Base-by-base conservation (phyloP, 441 rosid genomes). In the Dalechampia spathulata region DNA sequence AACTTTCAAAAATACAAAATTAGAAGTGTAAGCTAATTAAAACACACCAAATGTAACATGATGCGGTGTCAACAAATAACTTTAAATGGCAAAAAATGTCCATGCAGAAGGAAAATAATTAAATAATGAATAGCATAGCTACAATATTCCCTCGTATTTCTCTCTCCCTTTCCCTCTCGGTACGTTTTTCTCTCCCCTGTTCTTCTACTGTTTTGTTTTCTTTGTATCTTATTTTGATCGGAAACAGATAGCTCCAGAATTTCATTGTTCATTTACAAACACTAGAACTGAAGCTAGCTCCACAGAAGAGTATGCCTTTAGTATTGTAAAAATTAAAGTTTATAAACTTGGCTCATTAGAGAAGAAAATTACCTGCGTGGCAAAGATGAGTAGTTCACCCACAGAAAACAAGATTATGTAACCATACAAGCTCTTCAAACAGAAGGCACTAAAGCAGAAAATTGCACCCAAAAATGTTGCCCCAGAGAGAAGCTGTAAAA, bases 311-410 rank as follows among this genome's bases (percentile, higher is more conserved):
- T 7, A 44, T 8, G 48, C 9, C 26, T n/a, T n/a, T n/a, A n/a
- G n/a, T n/a, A n/a, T n/a, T n/a, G n/a, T n/a, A 44, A 1, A 44
- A 14, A 8, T 12, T 3, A 11, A 8, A 19, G 19, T 44, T 20
- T 22, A 1, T n/a, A 30, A 30, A 11, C 17, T 16, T 16, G 13
- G 25, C 16, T 37, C 13, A 16, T 22, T 40, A 7, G 13, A 50
- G 28, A 7, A 23, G 7, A 44, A 38, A 32, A 49, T 49, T 75
- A 87, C 96, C 95, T 93, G 97, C 7, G 87, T 85, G 43, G 97
- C 92, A 64, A 93, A 93, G 70, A 93, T 67, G 55, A 93, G 79
- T 27, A 93, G 75, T 70, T 93, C 99, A 53, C 97, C 97, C 46
- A 90, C 52, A 25, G 89, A 75, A 55, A 93, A 93, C 48, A 93